Conservation (phyloP, 148 eudicot species). For the Tetragonia tetragonoides region DNA sequence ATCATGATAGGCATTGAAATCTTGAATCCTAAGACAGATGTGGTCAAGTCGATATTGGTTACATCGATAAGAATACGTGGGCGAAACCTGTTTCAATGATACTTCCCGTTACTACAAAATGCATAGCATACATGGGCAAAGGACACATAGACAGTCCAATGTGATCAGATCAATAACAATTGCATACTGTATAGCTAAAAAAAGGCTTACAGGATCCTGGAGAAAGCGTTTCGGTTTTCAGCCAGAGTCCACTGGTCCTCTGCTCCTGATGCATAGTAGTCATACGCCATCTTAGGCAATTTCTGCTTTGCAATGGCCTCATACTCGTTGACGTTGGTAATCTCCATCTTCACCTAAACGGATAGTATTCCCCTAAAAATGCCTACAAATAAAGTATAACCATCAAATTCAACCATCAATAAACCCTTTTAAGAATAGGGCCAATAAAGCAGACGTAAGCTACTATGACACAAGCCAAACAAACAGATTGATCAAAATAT, state of each 20-base stretch:
- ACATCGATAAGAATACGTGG: slow-evolving; percentile 96
- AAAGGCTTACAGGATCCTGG: slow-evolving; percentile 75
- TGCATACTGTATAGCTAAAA: not conserved
- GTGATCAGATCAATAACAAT: not conserved
- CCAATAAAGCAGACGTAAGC: not conserved
- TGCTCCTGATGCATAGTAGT: slow-evolving; percentile 99
- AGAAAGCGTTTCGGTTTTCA: slow-evolving; percentile 90
- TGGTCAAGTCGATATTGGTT: slow-evolving; percentile 77
- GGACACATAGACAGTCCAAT: not conserved
- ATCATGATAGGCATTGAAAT: slow-evolving; percentile 95
- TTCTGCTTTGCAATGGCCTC: slow-evolving; percentile 92
- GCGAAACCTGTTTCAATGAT: slow-evolving; percentile 60
- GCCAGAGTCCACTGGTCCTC: slow-evolving; percentile 97
- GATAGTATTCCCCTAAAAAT: slow-evolving; percentile 2
- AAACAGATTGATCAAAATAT: not conserved
- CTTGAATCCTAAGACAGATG: slow-evolving; percentile 82
- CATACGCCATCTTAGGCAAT: slow-evolving; percentile 87
- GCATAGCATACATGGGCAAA: not conserved
- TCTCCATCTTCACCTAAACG: slow-evolving; percentile 47
- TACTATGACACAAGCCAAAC: not conserved
- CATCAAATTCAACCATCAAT: not conserved
- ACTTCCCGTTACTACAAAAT: not conserved
- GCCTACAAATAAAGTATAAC: not conserved
- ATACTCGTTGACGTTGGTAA: slow-evolving; percentile 85
- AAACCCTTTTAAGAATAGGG: not conserved